These are phyloP conservation scores for Tolypocladium tundrense DNA, from an alignment of 2,329 filamentous ascomycete species.

Conservation along the genomic window DNA sequence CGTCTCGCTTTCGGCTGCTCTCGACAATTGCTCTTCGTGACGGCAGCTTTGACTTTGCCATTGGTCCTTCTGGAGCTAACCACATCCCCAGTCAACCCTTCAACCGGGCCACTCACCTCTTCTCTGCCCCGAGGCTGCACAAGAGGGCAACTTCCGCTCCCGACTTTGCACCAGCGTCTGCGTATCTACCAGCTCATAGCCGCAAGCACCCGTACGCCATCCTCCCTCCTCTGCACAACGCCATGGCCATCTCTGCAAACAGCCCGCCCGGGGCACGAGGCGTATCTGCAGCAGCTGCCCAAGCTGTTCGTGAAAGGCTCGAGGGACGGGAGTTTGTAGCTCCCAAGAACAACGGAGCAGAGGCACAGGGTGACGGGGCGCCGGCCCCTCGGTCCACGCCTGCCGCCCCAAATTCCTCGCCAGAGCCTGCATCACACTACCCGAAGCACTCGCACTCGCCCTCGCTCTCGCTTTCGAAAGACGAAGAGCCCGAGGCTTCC, in stretches of 20 bases:
- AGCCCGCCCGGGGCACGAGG: neutral
- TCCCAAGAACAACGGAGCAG: neutral
- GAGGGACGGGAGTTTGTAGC: neutral
- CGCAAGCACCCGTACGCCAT: slow-evolving; percentile 7
- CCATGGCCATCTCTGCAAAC: slow-evolving; percentile 5
- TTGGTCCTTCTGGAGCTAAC: neutral
- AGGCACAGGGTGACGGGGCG: neutral
- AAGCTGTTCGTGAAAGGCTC: neutral
- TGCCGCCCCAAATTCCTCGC: neutral
- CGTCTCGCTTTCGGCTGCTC: neutral
- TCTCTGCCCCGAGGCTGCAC: slow-evolving; percentile 23
- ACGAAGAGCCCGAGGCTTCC: slow-evolving; percentile 7
- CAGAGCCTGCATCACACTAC: neutral
- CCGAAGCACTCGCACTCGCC: neutral
- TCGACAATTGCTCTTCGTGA: neutral
- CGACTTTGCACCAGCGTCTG: slow-evolving; percentile 22
- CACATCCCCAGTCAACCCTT: slow-evolving; percentile 9
- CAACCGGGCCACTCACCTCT: slow-evolving; percentile 2
- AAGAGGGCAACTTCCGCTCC: slow-evolving; percentile 42
- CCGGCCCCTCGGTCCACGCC: neutral
- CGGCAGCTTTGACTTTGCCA: neutral
- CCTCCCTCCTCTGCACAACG: slow-evolving; percentile 7
- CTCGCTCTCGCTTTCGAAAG: neutral
- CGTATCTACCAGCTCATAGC: neutral
- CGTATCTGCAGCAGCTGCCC: neutral